Percentiles rank a stretch among this genome's conserved stretches.
phyloP scores from a whole-genome alignment of 2,329 filamentous ascomycete species.

The Diaporthe citri region DNA sequence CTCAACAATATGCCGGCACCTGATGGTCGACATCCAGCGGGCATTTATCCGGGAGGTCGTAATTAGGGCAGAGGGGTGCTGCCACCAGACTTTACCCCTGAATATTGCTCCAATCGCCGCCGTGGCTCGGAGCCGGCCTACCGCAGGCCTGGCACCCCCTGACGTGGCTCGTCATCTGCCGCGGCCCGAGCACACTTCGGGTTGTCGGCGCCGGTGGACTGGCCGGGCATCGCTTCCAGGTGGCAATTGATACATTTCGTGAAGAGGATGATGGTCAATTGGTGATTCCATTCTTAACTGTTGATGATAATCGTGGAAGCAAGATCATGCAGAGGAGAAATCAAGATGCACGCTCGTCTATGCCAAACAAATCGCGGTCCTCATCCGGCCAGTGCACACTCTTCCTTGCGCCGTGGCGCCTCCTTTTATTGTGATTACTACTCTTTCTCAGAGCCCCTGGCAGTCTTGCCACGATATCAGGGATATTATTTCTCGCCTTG shows the following conservation, averaged over 20 bases:
- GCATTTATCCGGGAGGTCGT: slow-evolving; percentile 20
- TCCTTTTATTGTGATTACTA: background rate
- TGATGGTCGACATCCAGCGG: background rate
- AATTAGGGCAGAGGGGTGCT: background rate
- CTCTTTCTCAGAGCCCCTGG: slow-evolving; percentile 39
- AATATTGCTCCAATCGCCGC: slow-evolving; percentile 8
- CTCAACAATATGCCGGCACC: slow-evolving; percentile 17
- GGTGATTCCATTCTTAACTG: background rate
- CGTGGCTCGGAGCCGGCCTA: background rate
- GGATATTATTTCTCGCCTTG: slow-evolving; percentile 31
- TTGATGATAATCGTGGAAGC: background rate
- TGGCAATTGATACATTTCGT: no score
- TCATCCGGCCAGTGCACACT: slow-evolving; percentile 34
- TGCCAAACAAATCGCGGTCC: background rate
- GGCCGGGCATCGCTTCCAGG: background rate
- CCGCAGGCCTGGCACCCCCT: background rate
- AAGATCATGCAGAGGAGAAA: background rate
- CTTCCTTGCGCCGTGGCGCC: slow-evolving; percentile 1
- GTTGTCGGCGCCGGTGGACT: background rate
- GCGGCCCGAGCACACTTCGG: background rate
- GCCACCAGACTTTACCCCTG: slow-evolving; percentile 12
- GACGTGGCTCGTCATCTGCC: background rate
- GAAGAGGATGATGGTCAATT: background rate
- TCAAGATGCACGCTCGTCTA: slow-evolving; percentile 15
- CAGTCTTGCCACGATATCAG: slow-evolving; percentile 38